Percentiles rank a stretch among this genome's conserved stretches.
phyloP scores from a whole-genome alignment of 192 early-diverging fungal genomes.

The Coemansia sp. region DNA sequence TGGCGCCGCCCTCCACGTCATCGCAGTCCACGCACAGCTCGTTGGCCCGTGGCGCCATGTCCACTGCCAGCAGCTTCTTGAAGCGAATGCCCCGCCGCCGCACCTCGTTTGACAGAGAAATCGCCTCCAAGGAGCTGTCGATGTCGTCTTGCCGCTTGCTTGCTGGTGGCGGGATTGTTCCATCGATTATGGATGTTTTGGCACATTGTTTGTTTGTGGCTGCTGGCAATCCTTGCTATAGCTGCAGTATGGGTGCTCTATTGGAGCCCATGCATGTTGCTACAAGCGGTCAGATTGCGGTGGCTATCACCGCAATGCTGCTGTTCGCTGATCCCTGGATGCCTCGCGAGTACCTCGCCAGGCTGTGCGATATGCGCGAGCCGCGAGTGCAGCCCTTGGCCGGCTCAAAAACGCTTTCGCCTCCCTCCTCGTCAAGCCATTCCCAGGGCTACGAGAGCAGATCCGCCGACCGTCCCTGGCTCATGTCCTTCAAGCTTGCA shows the following conservation, averaged over 20 bases:
- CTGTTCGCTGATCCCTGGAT: constrained; percentile 50
- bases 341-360: constrained; percentile 36
- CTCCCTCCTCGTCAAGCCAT: constrained; percentile 11
- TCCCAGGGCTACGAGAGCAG: constrained; percentile 17
- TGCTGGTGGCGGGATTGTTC: constrained; percentile 5
- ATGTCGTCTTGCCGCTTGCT: constrained; percentile 27
- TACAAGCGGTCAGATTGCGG: constrained; percentile 41
- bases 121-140: constrained; percentile 21
- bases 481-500: constrained; percentile 41
- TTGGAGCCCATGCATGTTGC: constrained; percentile 34
- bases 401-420: not conserved
- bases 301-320: constrained; percentile 26
- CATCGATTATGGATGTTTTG: constrained; percentile 36
- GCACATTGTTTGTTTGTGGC: constrained; percentile 35
- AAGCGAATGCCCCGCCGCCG: constrained; percentile 47
- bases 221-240: constrained; percentile 30
- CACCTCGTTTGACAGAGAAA: constrained; percentile 15
- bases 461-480: constrained; percentile 35
- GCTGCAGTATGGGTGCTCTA: constrained; percentile 35
- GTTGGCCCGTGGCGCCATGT: constrained; percentile 14
- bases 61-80: constrained; percentile 30
- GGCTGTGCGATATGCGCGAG: constrained; percentile 46
- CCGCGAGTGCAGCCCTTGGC: constrained; percentile 18
- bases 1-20: constrained; percentile 5
- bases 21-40: not conserved